Base-by-base conservation (phyloP, 2,329 filamentous ascomycete species). In the Paradendryphiella salina region DNA sequence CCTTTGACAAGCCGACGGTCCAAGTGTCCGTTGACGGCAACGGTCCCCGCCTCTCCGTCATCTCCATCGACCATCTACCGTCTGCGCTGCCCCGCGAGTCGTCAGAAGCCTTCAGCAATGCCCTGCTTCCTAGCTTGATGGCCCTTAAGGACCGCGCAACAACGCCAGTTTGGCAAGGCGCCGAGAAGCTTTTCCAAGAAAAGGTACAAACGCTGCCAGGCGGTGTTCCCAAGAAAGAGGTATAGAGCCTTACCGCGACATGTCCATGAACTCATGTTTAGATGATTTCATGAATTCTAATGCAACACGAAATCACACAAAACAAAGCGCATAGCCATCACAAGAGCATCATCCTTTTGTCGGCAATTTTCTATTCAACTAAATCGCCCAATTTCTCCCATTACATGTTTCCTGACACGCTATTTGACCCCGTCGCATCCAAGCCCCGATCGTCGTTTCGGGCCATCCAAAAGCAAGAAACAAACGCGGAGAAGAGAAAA, bases 1-100 rank as follows among this genome's bases (percentile, higher is more conserved):
- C 90, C 17, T 96, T 96, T 70, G 84, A 85, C 70, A 85, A 89
- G 70, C 93, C 92, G n/a, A 96, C 90, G 1, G 86, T 96, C 0
- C 82, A 85, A 1, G 88, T 94, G 18, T 77, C 84, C 28, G 84
- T 80, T 58, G 83, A 77, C 66, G 80, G 74, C 38, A 76, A 79
- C 46, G 76, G 77, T 45, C 82, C 84, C 0, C 81, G 82, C 6
- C 76, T 96, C 49, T 86, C 83, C 39, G 89, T 96, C 62, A 96
- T 96, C 74, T 88, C 85, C 23, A 75, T 74, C 36, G 71, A 75
- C 57, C 73, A 75, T 54, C 66, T 76, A 9, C 73, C 73, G 1
- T 74, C 85, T 45, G 82, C 96, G 60, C 80, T 97, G 31, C 89
- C 93, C 1, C 82, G 93, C 45, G 93, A 96, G 77, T 86, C 90